Base-by-base conservation (phyloP, 2,329 filamentous ascomycete genomes). In the Nothopassalora personata region DNA sequence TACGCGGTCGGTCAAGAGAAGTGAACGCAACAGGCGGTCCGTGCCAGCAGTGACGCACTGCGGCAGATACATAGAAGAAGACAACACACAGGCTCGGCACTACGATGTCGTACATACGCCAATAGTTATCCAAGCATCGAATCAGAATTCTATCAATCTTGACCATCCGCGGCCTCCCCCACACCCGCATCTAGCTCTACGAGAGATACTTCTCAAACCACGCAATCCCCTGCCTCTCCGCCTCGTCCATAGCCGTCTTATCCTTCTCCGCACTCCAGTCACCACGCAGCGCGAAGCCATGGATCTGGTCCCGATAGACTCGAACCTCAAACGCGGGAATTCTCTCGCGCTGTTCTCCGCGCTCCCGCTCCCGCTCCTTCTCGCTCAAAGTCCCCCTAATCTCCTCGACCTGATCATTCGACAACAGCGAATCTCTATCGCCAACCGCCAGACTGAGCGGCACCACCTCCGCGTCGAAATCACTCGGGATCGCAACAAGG, bases 201-300 rank as follows among this genome's bases (percentile, higher is more conserved):
- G 19, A 27, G 3, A 49, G 28, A 30, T 49, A 49, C 46, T 49
- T 49, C 46, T 49, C 46, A 28, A 49, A 49, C 46, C 46, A 49
- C 46, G 18, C 19, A 11, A 49, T 28, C 4, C 46, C 46, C 46
- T 49, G 46, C 46, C 28, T 49, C 56, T 56, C 56, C 19, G 46
- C 18, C 53, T 77, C 73, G 70, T 79, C 77, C 76, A 79, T 77
- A 50, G 77, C 76, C 70, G 77, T 75, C 72, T 74, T 76, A 57
- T 78, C 76, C 67, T 75, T 75, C 53, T 79, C 76, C 58, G 67
- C 72, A 46, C 68, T 72, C 74, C 73, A 77, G 64, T 77, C 75
- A 43, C 74, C 71, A 39, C 77, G 69, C 33, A 79, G 58, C 30
- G 76, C 71, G 67, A 79, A 78, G 1, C 76, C 76, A 66, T 79